Evolutionary conservation across 306 rosid species (phyloP).

Genomic region (Betula pendula): DNA sequence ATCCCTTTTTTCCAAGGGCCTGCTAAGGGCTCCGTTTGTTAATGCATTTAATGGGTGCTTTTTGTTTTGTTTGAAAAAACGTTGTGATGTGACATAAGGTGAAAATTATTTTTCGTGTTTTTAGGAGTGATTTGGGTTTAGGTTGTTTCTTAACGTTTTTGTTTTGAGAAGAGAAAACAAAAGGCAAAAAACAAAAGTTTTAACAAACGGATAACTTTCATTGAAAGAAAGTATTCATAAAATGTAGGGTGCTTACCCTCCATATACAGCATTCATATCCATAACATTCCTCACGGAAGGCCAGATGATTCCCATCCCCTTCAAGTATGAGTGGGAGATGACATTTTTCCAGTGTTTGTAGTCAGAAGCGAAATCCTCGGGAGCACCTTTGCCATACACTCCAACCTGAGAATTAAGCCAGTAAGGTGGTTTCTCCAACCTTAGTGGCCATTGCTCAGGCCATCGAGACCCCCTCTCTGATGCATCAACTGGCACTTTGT

Average conservation of each 20-base stretch:
- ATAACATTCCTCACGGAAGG: slow-evolving; percentile 74
- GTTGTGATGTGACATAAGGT: too few species aligned
- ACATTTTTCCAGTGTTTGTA: slow-evolving; percentile 70
- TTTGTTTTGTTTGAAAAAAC: too few species aligned
- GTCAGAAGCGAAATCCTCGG: slow-evolving; percentile 62
- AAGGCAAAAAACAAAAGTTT: too few species aligned
- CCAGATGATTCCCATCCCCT: slow-evolving; percentile 77
- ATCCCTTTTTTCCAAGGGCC: neutral
- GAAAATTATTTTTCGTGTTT: too few species aligned
- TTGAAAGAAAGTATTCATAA: slow-evolving; percentile 13
- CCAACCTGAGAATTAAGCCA: slow-evolving; percentile 70
- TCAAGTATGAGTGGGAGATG: slow-evolving; percentile 58
- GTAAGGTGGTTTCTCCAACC: slow-evolving; percentile 80
- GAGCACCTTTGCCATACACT: slow-evolving; percentile 57
- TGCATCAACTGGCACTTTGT: slow-evolving; percentile 52
- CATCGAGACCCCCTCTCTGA: slow-evolving; percentile 69
- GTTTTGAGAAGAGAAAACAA: too few species aligned
- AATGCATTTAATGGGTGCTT: too few species aligned
- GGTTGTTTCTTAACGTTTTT: too few species aligned
- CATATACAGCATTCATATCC: slow-evolving; percentile 89
- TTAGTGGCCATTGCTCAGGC: slow-evolving; percentile 75
- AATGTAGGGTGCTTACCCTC: slow-evolving; percentile 65
- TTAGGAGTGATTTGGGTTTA: too few species aligned
- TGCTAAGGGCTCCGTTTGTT: neutral
- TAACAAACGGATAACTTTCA: neutral